Evolutionary conservation across 768 basidiomycete genomes (phyloP), one percentile per base, ranked within the genome.

Genomic region (Boletus subparvulus): DNA sequence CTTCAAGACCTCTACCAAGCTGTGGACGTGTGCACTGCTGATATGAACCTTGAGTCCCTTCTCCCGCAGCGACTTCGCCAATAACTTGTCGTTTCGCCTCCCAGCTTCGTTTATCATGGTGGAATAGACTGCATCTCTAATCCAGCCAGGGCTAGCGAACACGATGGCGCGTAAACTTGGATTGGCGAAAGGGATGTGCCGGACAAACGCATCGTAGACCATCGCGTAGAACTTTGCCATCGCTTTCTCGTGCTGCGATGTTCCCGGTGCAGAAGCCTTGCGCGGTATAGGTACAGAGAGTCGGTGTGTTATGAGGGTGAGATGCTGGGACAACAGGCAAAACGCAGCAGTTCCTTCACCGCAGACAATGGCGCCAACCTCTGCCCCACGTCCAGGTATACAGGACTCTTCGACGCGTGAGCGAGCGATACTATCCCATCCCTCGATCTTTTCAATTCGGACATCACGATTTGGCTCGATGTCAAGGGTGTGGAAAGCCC

Each of bases 61-160:
- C 58, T 90, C 86, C 54, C 87, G 85, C 62, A 87, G 62, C 0
- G 88, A 86, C 56, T 82, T 81, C 36, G 91, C 77, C n/a, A 99
- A 71, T 0, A 80, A 64, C 70, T 97, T 98, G 72, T 98, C 95
- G 6, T 85, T 85, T 50, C 88, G 85, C 55, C 79, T 80, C 7
- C 79, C 79, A 0, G 97, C 93, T 73, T 98, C 93, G 14, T 81
- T 78, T 61, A 93, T 77, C 70, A 98, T 83, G 70, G 86, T 88
- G 55, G 92, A 89, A 67, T 85, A 86, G 8, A 98, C 90, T 0
- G 88, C 78, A 63, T 99, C 97, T 65, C 90, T 82, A 8, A 94
- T 88, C 87, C 98, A 99, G 0, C 97, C 97, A 9, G 97, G 97
- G 62, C 92, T 94, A 6, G 97, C 97, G 66, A 99, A 89, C 46